A percentile compares a stretch with the other conserved stretches of the same genome.
phyloP scores from a whole-genome alignment of 805 yeast species.

The Myxozyma nipponensis region DNA sequence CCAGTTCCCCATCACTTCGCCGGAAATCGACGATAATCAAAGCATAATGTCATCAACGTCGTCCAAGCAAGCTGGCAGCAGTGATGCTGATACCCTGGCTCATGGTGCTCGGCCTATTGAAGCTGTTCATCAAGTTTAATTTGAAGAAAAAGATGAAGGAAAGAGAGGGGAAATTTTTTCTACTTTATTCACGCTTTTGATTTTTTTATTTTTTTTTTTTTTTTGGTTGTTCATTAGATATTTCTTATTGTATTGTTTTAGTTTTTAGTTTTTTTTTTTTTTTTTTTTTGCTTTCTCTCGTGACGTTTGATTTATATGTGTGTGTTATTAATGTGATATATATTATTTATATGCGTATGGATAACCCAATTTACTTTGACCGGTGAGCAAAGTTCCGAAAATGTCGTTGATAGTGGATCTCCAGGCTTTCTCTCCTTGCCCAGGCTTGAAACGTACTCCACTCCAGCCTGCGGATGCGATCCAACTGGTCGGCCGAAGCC shows the following conservation, averaged over 20 bases:
- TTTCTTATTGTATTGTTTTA: neutral
- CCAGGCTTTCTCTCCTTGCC: neutral
- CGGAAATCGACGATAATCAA: constrained; percentile 1
- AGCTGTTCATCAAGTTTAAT: neutral
- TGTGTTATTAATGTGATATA: neutral
- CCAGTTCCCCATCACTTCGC: constrained; percentile 16
- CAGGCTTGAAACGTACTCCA: neutral
- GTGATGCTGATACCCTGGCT: neutral
- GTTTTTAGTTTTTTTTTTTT: neutral
- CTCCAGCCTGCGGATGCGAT: neutral
- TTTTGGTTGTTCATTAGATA: neutral
- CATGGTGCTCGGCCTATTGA: neutral
- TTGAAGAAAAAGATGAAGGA: neutral
- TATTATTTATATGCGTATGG: neutral
- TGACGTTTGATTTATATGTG: neutral
- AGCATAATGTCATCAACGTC: constrained; percentile 11
- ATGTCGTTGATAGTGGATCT: neutral
- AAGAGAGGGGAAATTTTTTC: neutral
- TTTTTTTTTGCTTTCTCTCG: neutral
- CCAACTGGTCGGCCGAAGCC: neutral
- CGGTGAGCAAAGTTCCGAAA: neutral
- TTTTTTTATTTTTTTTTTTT: neutral
- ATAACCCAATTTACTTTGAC: neutral
- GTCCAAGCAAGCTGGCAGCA: neutral
- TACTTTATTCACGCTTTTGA: neutral